These are phyloP conservation scores for Tylopilus sp. DNA, from an alignment of 768 basidiomycete genomes.

Conservation along the genomic window DNA sequence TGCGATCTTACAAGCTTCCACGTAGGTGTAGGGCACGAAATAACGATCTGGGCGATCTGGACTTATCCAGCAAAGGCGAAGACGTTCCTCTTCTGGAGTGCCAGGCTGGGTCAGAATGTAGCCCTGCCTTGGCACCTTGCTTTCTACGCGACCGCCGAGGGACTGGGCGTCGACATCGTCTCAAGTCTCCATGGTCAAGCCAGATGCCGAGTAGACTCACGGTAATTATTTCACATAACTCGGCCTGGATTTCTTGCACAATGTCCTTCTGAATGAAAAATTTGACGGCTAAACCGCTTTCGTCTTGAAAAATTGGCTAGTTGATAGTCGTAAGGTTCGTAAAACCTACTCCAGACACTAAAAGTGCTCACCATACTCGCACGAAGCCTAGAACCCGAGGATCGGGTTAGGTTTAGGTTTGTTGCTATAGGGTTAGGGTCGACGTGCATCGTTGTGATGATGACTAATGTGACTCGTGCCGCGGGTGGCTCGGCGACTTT, in stretches of 20 bases:
- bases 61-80: conserved; percentile 70
- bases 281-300: conserved; percentile 64
- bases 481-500: too few relatives aligned
- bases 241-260: conserved; percentile 60
- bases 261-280: conserved; percentile 85
- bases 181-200: conserved; percentile 5
- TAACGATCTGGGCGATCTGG: conserved; percentile 68
- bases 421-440: conserved; percentile 21
- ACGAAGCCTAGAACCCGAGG: conserved; percentile 24
- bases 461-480: conserved; percentile 11
- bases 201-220: conserved; percentile 34
- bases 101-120: conserved; percentile 69
- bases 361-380: conserved; percentile 21
- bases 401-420: conserved; percentile 34
- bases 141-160: conserved; percentile 72
- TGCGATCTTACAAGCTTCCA: conserved; percentile 81
- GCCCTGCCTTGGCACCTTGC: conserved; percentile 74
- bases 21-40: conserved; percentile 79
- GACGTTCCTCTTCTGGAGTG: conserved; percentile 69
- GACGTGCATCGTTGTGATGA: neutral
- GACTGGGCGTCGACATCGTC: conserved; percentile 45
- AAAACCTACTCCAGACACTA: neutral
- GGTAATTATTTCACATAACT: conserved; percentile 71
- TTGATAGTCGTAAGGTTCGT: conserved; percentile 1
- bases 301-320: conserved; percentile 73